Percentiles rank a stretch among this genome's conserved stretches.
Evolutionary conservation across 2,329 filamentous ascomycete species (phyloP).

Genomic region (Cladosporium halotolerans): DNA sequence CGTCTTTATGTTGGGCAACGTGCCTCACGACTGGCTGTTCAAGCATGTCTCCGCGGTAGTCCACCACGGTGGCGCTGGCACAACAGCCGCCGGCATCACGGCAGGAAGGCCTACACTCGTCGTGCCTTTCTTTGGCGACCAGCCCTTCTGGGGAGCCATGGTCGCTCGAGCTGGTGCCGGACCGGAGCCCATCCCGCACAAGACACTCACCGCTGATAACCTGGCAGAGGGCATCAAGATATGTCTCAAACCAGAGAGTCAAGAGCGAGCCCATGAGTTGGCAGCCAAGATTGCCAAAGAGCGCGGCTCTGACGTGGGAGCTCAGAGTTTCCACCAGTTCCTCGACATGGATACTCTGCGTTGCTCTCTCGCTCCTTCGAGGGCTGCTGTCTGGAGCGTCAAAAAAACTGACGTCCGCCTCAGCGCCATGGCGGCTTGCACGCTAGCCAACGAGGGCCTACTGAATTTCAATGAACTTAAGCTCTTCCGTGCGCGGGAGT

Average conservation of each 20-base stretch:
- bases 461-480: conserved; percentile 67
- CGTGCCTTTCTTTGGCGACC: conserved; percentile 54
- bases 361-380: conserved; percentile 62
- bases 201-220: conserved; percentile 38
- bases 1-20: conserved; percentile 49
- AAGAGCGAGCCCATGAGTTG: conserved; percentile 33
- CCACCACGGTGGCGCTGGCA: conserved; percentile 56
- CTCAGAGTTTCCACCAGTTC: conserved; percentile 41
- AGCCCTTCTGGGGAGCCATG: conserved; percentile 52
- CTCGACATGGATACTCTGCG: conserved; percentile 60
- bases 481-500: conserved; percentile 59
- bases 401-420: conserved; percentile 60
- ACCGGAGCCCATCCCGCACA: conserved; percentile 42
- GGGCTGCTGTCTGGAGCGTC: conserved; percentile 69
- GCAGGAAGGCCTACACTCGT: conserved; percentile 48
- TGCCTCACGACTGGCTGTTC: conserved; percentile 55
- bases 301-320: conserved; percentile 36
- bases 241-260: conserved; percentile 36
- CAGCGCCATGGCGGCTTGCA: conserved; percentile 66
- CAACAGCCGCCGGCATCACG: conserved; percentile 49
- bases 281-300: conserved; percentile 39
- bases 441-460: conserved; percentile 58
- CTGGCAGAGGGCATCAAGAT: conserved; percentile 42
- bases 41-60: conserved; percentile 50
- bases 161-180: conserved; percentile 46